Base-by-base conservation (phyloP, 2,329 filamentous ascomycete species). In the Calonectria naviculata region DNA sequence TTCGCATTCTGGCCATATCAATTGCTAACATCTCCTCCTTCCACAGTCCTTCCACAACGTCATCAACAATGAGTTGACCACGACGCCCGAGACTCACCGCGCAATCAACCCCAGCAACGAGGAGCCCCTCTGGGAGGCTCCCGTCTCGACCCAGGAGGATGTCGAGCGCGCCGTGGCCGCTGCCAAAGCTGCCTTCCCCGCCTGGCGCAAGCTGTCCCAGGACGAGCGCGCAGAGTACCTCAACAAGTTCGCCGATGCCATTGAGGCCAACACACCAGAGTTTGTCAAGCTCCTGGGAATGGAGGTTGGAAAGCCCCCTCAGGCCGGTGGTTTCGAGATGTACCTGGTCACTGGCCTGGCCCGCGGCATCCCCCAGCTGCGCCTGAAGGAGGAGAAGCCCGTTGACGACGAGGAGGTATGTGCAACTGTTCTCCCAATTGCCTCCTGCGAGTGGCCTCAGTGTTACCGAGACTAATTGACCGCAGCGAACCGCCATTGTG, bases 81-180 rank as follows among this genome's bases (percentile, higher is more conserved):
- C 70, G 2, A 79, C 78, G 1, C 19, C 70, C 0, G 62, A 67
- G 21, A 80, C 74, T 0, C 70, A 76, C 0, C 74, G 65, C 67
- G 65, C 73, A 0, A 80, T 61, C 76, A 81, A 79, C 74, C 83
- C 75, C 42, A 80, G 73, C 66, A 84, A 69, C 0, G 78, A 81
- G 5, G 74, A 82, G 26, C 76, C 79, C 7, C 77, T 84, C 1
- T 80, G 75, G 72, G 78, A 80, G 9, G 73, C 74, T 8, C 81
- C 81, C 9, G 72, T 81, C 2, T 75, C 80, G 0, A 75, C 76
- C 0, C 66, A 71, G n/a, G 74, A 77, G 1, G 79, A 83, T 34
- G 74, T 83, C 29, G 76, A 83, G 21, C 67, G 60, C 5, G 81
- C 81, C 10, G 80, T 82, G 17, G 66, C 66, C 2, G 74, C 77